Percentiles rank a stretch among this genome's conserved stretches.
Evolutionary conservation across 23 red algal species (phyloP).

Genomic region (Cyanidioschyzon merolae): DNA sequence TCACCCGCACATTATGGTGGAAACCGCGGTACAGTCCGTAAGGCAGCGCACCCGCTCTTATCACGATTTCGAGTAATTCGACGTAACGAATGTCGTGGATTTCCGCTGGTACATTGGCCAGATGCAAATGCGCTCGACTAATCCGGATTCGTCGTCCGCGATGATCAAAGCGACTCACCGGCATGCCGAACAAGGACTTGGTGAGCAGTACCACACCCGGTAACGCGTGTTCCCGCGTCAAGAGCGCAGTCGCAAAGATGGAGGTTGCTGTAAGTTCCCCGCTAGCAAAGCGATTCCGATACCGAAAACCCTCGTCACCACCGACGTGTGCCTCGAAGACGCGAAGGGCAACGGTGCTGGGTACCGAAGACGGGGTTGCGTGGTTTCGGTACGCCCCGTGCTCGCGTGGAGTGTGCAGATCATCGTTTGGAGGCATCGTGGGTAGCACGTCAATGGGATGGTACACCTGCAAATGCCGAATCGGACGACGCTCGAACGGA

Average conservation of each 20-base stretch:
- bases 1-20: background rate
- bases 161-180: background rate
- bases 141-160: background rate
- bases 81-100: background rate
- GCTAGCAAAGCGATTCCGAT: background rate
- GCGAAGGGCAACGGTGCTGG: background rate
- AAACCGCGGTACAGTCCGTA: constrained; percentile 7
- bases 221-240: background rate
- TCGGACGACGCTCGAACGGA: background rate
- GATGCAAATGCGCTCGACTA: background rate
- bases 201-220: constrained; percentile 1
- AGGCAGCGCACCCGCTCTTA: background rate
- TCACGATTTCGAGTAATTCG: background rate
- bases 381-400: too few species aligned
- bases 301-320: background rate
- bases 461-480: background rate
- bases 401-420: too few species aligned
- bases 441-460: background rate
- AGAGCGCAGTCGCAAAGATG: background rate
- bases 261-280: background rate
- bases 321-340: background rate
- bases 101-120: background rate
- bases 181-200: constrained; percentile 1
- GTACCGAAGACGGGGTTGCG: too few species aligned
- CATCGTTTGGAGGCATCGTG: too few species aligned